Percentiles rank a stretch among this genome's conserved stretches.
These are phyloP conservation scores for Sporothrix schenckii DNA, from an alignment of 2,329 filamentous ascomycete genomes.

Conservation along the genomic window DNA sequence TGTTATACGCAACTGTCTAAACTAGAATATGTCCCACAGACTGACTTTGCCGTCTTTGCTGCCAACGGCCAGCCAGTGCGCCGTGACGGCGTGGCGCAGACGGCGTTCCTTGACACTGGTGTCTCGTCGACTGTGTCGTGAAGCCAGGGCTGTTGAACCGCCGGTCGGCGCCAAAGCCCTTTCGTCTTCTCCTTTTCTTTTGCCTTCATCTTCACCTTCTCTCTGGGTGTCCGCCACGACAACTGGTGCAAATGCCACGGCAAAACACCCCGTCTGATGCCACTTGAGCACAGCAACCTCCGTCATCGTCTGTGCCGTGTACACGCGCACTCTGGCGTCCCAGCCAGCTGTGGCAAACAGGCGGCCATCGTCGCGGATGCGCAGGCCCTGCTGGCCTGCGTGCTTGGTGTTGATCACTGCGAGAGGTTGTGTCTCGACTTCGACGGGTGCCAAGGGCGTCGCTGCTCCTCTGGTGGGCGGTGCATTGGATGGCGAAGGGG, in stretches of 20 bases:
- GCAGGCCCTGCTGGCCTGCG: constrained; percentile 81
- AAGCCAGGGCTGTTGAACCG: not conserved
- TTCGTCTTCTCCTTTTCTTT: not conserved
- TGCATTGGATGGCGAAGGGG: not conserved
- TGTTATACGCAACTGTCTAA: not conserved
- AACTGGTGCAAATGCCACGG: constrained; percentile 69
- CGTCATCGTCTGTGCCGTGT: constrained; percentile 76
- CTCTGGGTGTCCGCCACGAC: constrained; percentile 19
- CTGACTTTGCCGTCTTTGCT: constrained; percentile 95
- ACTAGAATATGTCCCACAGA: constrained; percentile 87
- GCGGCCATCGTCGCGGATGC: constrained; percentile 75
- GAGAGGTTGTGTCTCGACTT: constrained; percentile 51
- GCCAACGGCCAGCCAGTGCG: constrained; percentile 88
- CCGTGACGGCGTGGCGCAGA: constrained; percentile 64
- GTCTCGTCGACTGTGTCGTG: constrained; percentile 37
- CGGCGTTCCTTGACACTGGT: constrained; percentile 65
- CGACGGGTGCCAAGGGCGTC: constrained; percentile 29
- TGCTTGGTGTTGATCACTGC: constrained; percentile 78
- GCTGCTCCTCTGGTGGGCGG: not conserved
- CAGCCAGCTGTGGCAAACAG: constrained; percentile 91
- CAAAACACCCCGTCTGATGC: constrained; percentile 87
- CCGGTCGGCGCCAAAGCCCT: not conserved
- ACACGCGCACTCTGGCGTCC: constrained; percentile 82
- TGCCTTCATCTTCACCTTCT: not conserved
- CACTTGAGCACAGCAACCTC: constrained; percentile 92